Evolutionary conservation across 192 early-diverging fungal species (phyloP).

Genomic region (Coemansia sp.): DNA sequence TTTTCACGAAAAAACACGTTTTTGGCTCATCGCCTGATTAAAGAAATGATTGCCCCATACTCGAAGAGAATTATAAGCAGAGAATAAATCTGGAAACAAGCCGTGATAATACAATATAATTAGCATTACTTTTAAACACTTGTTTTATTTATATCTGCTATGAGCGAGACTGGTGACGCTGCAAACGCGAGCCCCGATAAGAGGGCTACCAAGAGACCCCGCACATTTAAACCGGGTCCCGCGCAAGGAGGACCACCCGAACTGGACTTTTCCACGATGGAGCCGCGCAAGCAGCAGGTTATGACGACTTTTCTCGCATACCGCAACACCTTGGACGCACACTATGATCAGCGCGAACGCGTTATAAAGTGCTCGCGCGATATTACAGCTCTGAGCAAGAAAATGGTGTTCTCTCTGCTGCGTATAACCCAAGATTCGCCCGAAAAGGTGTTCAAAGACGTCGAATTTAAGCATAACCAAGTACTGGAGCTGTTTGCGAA

Average conservation of each 20-base stretch:
- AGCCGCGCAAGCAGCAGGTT: conserved; percentile 4
- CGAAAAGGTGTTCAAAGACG: conserved; percentile 38
- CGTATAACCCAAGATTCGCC: conserved; percentile 42
- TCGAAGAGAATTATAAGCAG: no score
- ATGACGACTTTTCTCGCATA: conserved; percentile 18
- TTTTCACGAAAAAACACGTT: no score
- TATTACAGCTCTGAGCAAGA: conserved; percentile 54
- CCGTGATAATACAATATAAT: no score
- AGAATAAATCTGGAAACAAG: no score
- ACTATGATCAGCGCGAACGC: conserved; percentile 57
- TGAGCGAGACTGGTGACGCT: neutral
- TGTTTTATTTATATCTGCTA: neutral
- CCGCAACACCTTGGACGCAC: conserved; percentile 41
- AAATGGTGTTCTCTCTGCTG: conserved; percentile 52
- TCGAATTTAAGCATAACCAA: conserved; percentile 27
- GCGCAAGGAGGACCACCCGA: neutral
- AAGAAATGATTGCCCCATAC: no score
- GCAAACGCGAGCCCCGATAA: neutral
- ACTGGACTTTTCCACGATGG: conserved; percentile 9
- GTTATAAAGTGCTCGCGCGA: conserved; percentile 56
- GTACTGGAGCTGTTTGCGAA: conserved; percentile 35
- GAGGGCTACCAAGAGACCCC: neutral
- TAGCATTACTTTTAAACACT: no score
- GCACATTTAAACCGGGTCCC: neutral
- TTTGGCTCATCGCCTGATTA: no score